Conservation (phyloP, 2,329 filamentous ascomycete genomes). For the Onygena corvina region DNA sequence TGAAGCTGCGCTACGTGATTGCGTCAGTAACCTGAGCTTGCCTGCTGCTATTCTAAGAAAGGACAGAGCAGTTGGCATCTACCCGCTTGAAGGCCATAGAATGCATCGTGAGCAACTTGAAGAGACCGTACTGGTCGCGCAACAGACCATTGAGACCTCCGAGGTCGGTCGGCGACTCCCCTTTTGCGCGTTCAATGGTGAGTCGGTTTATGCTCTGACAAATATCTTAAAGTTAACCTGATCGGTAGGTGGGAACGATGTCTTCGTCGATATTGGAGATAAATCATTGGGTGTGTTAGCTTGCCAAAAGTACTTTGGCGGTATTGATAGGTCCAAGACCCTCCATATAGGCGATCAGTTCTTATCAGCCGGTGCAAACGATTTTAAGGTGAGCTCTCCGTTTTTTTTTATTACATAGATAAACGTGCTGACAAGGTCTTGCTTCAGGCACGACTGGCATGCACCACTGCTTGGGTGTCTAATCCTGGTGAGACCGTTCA, state of each 20-base stretch:
- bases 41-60: slow-evolving; percentile 75
- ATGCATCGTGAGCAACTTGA: slow-evolving; percentile 83
- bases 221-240: background rate
- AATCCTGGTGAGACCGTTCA: slow-evolving; percentile 83
- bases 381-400: slow-evolving; percentile 60
- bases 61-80: slow-evolving; percentile 70
- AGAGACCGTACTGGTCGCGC: slow-evolving; percentile 87
- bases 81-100: slow-evolving; percentile 51
- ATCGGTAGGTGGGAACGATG: slow-evolving; percentile 63
- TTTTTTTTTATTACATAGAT: background rate
- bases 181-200: slow-evolving; percentile 92
- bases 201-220: background rate
- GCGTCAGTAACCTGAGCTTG: slow-evolving; percentile 64
- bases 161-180: slow-evolving; percentile 57
- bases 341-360: slow-evolving; percentile 95
- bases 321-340: slow-evolving; percentile 62
- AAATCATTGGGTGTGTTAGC: slow-evolving; percentile 92
- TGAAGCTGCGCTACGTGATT: slow-evolving; percentile 70
- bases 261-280: slow-evolving; percentile 97
- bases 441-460: slow-evolving; percentile 60
- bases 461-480: slow-evolving; percentile 94
- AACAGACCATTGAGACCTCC: slow-evolving; percentile 79
- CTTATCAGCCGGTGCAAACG: slow-evolving; percentile 84
- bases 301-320: slow-evolving; percentile 81
- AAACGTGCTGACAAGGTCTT: background rate